Percentiles rank a stretch among this genome's conserved stretches.
These are phyloP conservation scores for Fusarium sp. DNA, from an alignment of 2,329 filamentous ascomycete species.

Conservation along the genomic window DNA sequence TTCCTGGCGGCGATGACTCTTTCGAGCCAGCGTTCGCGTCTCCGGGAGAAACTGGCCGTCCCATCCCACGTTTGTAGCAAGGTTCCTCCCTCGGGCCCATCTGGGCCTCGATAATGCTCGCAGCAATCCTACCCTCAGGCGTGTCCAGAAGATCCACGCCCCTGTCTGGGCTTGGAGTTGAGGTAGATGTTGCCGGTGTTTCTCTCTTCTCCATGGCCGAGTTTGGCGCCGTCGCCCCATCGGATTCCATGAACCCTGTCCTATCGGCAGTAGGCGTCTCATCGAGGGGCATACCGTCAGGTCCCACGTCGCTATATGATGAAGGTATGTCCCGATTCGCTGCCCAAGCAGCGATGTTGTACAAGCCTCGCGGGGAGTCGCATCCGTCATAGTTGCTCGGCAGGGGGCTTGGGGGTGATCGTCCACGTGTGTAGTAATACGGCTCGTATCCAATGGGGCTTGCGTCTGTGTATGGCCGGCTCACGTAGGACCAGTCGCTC, in stretches of 20 bases:
- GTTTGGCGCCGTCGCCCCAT: constrained; percentile 14
- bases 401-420: constrained; percentile 66
- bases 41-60: background rate
- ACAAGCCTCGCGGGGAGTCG: constrained; percentile 45
- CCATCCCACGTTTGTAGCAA: background rate
- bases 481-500: constrained; percentile 59
- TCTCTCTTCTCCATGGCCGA: constrained; percentile 28
- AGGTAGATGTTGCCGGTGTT: constrained; percentile 34
- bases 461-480: constrained; percentile 53
- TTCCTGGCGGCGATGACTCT: constrained; percentile 2
- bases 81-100: background rate
- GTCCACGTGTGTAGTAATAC: constrained; percentile 62
- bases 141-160: constrained; percentile 4
- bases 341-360: constrained; percentile 53
- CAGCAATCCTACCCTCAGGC: background rate
- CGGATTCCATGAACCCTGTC: constrained; percentile 23
- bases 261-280: constrained; percentile 41
- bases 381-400: constrained; percentile 58
- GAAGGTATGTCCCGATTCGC: constrained; percentile 54
- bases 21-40: background rate
- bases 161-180: constrained; percentile 22
- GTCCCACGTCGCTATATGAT: constrained; percentile 54
- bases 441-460: constrained; percentile 54
- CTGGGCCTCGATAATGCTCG: background rate
- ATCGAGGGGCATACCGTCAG: constrained; percentile 37